Evolutionary conservation across 75 land plant species (phyloP).

Genomic region (Cryptomeria japonica): DNA sequence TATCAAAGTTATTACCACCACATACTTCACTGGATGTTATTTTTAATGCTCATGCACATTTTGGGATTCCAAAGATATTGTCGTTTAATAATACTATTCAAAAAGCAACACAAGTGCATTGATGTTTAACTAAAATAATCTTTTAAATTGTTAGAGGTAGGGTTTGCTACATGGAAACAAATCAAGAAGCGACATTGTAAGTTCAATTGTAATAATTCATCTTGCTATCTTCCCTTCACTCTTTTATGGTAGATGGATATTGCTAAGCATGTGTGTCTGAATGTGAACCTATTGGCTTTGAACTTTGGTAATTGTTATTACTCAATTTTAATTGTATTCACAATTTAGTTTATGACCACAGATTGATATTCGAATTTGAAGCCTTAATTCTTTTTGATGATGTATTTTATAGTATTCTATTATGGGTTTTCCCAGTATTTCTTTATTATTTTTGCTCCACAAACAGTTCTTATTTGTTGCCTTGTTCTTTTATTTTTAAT

Average conservation of each 20-base stretch:
- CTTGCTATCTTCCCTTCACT: background rate
- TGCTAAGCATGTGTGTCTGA: background rate
- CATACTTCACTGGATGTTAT: too few relatives aligned
- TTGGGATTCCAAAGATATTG: background rate
- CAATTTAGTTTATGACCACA: background rate
- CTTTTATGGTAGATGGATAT: background rate
- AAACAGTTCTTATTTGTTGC: conserved; percentile 2
- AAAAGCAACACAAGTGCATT: background rate
- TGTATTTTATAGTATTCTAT: background rate
- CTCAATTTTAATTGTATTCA: background rate
- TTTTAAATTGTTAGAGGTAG: background rate
- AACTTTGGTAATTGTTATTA: background rate
- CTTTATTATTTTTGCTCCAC: background rate
- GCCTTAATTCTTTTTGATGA: background rate
- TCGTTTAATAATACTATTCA: too few relatives aligned
- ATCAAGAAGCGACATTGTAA: background rate
- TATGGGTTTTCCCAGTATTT: too few relatives aligned
- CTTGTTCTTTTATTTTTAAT: conserved; percentile 8
- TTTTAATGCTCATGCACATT: too few relatives aligned
- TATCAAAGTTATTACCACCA: too few relatives aligned
- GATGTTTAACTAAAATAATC: background rate
- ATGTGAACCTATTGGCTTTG: background rate
- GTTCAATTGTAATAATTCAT: background rate
- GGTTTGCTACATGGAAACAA: background rate
- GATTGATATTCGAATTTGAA: background rate